Percentiles rank a stretch among this genome's conserved stretches.
Conservation (phyloP, 202 grass and related monocot genomes). For the Bolboschoenoplectus hybrid region DNA sequence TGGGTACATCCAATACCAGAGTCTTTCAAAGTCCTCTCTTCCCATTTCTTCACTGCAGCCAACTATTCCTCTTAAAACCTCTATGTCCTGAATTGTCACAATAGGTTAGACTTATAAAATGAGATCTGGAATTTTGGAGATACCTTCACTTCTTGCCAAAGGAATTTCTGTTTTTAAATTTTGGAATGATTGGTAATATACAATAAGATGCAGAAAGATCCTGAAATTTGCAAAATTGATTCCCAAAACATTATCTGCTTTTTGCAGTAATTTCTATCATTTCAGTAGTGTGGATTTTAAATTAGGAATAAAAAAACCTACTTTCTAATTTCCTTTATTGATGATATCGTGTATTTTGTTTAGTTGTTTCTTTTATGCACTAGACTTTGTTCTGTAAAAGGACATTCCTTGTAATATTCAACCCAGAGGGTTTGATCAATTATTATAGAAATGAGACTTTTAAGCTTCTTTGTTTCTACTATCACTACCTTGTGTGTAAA, state of each 20-base stretch:
- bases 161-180: background rate
- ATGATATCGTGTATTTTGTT: background rate
- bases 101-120: conserved; percentile 28
- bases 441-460: background rate
- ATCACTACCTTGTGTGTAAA: background rate
- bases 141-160: background rate
- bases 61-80: conserved; percentile 70
- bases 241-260: background rate
- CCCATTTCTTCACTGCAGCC: conserved; percentile 70
- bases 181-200: background rate
- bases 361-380: background rate
- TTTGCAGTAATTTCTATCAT: conserved; percentile 3
- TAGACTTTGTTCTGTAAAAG: background rate
- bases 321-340: background rate
- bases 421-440: background rate
- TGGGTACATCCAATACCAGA: conserved; percentile 95
- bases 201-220: background rate
- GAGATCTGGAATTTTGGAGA: background rate
- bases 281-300: background rate
- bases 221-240: background rate
- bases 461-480: no score
- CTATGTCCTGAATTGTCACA: conserved; percentile 56
- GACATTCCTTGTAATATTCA: conserved; percentile 13
- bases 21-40: conserved; percentile 71
- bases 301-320: conserved; percentile 11